Conservation (phyloP, 208 protist genomes). For the Novymonas esmeraldas region DNA sequence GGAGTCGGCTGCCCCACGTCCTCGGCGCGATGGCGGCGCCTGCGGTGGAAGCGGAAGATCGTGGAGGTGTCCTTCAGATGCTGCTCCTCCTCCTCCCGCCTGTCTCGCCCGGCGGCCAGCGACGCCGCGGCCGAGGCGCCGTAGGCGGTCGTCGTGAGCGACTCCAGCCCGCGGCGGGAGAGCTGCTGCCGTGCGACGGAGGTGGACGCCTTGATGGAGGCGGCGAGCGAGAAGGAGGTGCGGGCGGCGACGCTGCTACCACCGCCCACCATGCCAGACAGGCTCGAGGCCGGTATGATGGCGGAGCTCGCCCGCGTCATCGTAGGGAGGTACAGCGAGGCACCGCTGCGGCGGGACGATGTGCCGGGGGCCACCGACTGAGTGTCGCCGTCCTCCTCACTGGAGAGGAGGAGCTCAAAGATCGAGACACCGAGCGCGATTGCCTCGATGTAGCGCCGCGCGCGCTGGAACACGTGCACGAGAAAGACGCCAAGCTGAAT, state of each 20-base stretch:
- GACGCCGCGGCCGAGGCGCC: slow-evolving; percentile 84
- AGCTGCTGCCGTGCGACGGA: slow-evolving; percentile 70
- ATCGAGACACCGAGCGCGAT: slow-evolving; percentile 86
- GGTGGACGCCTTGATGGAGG: slow-evolving; percentile 73
- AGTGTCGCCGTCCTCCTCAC: slow-evolving; percentile 82
- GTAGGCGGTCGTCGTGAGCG: slow-evolving; percentile 82
- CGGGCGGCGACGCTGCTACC: slow-evolving; percentile 27
- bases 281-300: slow-evolving; percentile 74
- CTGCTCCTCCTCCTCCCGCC: slow-evolving; percentile 53
- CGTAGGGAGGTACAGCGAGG: slow-evolving; percentile 68
- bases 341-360: slow-evolving; percentile 32
- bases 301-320: slow-evolving; percentile 84
- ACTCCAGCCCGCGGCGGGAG: slow-evolving; percentile 56
- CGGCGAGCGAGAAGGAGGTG: slow-evolving; percentile 69
- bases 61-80: slow-evolving; percentile 67
- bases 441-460: slow-evolving; percentile 71
- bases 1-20: neutral
- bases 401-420: slow-evolving; percentile 79
- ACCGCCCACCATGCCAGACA: slow-evolving; percentile 54
- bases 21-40: slow-evolving; percentile 12
- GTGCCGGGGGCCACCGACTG: slow-evolving; percentile 74
- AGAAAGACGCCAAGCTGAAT: slow-evolving; percentile 85
- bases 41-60: slow-evolving; percentile 79
- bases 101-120: slow-evolving; percentile 58
- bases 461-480: slow-evolving; percentile 64